Conservation (phyloP, 495 filamentous ascomycete species). For the Trichoderma gamsii region DNA sequence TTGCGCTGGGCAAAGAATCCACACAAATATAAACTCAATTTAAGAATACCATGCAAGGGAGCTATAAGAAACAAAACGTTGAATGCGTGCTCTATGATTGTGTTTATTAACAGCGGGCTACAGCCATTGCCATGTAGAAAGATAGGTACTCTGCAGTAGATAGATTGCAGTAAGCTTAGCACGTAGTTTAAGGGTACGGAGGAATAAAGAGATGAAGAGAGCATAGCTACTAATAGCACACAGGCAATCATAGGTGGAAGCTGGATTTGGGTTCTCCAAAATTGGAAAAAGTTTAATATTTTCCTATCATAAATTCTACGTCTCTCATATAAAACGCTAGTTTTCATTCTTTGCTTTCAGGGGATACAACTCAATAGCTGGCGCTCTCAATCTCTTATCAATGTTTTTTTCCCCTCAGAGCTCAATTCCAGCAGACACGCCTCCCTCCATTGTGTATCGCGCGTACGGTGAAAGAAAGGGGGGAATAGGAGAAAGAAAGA, state of each 20-base stretch:
- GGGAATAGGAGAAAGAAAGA: background rate
- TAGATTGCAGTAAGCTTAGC: too few species aligned
- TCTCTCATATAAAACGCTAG: slow-evolving; percentile 14
- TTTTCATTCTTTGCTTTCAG: slow-evolving; percentile 12
- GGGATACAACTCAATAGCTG: slow-evolving; percentile 10
- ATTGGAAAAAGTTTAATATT: background rate
- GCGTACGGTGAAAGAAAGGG: slow-evolving; percentile 9
- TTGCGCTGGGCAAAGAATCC: background rate
- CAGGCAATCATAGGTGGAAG: too few species aligned
- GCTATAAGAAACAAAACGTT: background rate
- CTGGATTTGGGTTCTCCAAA: background rate
- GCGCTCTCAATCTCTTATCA: background rate
- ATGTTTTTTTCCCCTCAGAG: slow-evolving; percentile 1
- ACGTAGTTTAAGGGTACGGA: background rate
- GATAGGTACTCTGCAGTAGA: too few species aligned
- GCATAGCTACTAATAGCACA: too few species aligned
- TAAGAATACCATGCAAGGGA: background rate
- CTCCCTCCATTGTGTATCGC: slow-evolving; percentile 12
- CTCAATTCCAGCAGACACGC: slow-evolving; percentile 10
- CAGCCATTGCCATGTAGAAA: too few species aligned
- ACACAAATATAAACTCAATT: slow-evolving; percentile 2
- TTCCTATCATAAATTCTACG: slow-evolving; percentile 14
- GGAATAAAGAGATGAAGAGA: background rate
- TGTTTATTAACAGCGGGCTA: too few species aligned
- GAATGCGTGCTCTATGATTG: background rate